Conservation (phyloP, 116 monocot genomes). For the Zostera marina region DNA sequence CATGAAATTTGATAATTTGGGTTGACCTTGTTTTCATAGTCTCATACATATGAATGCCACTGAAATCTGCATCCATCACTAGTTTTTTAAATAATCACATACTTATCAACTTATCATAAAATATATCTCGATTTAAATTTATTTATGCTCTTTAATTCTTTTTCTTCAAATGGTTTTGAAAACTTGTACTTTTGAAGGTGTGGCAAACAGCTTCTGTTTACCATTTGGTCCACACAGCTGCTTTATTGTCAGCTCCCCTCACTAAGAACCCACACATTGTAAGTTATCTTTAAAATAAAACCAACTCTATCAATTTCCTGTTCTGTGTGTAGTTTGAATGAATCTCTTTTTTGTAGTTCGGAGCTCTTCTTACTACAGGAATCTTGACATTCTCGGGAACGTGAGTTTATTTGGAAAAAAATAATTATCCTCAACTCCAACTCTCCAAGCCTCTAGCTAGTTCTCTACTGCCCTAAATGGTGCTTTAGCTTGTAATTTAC, state of each 20-base stretch:
- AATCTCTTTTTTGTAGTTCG: slow-evolving; percentile 30
- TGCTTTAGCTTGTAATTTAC: too few relatives aligned
- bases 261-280: slow-evolving; percentile 70
- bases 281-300: not conserved
- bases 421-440: too few relatives aligned
- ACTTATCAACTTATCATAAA: not conserved
- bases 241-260: slow-evolving; percentile 67
- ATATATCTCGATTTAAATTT: not conserved
- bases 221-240: slow-evolving; percentile 82
- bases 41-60: too few relatives aligned
- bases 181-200: slow-evolving; percentile 24
- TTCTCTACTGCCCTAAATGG: too few relatives aligned
- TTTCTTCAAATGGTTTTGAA: not conserved
- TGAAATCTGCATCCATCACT: too few relatives aligned
- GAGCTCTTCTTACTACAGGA: slow-evolving; percentile 75
- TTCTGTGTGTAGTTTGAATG: not conserved
- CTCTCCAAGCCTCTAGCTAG: too few relatives aligned
- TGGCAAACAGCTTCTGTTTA: slow-evolving; percentile 88
- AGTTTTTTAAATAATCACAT: too few relatives aligned
- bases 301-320: not conserved
- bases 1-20: too few relatives aligned
- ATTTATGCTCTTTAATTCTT: not conserved
- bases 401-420: too few relatives aligned
- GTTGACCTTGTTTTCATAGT: too few relatives aligned
- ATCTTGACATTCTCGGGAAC: slow-evolving; percentile 83